Percentiles rank a stretch among this genome's conserved stretches.
phyloP scores from a whole-genome alignment of 345 rosid genomes.

The Mallotus nudiflorus region DNA sequence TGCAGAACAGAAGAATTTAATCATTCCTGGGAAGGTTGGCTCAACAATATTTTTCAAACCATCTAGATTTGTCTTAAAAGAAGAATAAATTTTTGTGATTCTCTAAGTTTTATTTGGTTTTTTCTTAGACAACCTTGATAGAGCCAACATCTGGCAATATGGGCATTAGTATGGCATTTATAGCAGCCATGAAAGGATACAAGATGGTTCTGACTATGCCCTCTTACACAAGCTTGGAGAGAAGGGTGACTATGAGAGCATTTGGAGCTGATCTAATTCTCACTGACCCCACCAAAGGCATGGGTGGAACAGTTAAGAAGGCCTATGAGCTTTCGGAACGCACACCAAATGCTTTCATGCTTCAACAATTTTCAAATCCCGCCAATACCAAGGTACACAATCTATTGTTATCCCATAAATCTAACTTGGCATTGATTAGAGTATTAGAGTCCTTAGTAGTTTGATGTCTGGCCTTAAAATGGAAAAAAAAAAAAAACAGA shows the following conservation, averaged over 20 bases:
- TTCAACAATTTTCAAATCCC: slow-evolving; percentile 88
- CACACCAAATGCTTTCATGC: slow-evolving; percentile 80
- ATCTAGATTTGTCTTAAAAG: background rate
- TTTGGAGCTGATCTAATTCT: slow-evolving; percentile 92
- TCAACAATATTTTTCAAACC: background rate
- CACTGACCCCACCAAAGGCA: slow-evolving; percentile 94
- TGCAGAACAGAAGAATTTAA: slow-evolving; percentile 78
- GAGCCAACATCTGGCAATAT: slow-evolving; percentile 98
- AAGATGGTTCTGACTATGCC: slow-evolving; percentile 94
- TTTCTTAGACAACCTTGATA: slow-evolving; percentile 68
- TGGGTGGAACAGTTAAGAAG: slow-evolving; percentile 96
- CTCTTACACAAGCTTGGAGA: slow-evolving; percentile 93
- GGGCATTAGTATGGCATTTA: slow-evolving; percentile 97
- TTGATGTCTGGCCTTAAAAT: slow-evolving; percentile 12
- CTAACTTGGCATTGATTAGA: too few relatives aligned
- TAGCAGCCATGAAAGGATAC: slow-evolving; percentile 91
- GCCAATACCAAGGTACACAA: slow-evolving; percentile 70
- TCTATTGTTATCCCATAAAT: too few relatives aligned
- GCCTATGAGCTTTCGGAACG: slow-evolving; percentile 74
- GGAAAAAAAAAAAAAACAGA: slow-evolving; percentile 41
- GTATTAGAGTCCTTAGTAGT: too few relatives aligned
- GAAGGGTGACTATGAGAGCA: slow-evolving; percentile 93
- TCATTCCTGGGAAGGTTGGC: slow-evolving; percentile 73
- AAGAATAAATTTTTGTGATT: background rate
- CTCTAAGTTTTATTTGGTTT: background rate